Evolutionary conservation across 768 basidiomycete species (phyloP).

Genomic region (Leccinum obscurum): DNA sequence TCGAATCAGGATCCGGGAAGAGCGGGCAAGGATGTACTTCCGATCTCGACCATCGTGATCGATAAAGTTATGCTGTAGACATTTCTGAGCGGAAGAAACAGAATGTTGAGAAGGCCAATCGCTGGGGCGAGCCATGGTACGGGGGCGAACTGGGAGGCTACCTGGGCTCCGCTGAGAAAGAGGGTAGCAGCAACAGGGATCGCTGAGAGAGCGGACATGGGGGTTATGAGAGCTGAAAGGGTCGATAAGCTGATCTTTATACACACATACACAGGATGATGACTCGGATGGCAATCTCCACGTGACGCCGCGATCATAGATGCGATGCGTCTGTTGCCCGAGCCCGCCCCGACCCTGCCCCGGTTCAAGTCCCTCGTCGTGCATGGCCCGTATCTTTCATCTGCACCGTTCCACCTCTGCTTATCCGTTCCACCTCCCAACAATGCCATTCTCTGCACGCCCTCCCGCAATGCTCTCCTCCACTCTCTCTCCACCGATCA

Average conservation of each 20-base stretch:
- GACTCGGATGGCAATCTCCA: conserved; percentile 7
- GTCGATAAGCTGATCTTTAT: conserved; percentile 7
- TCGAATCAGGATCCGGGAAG: too few species aligned
- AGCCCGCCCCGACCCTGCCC: conserved; percentile 49
- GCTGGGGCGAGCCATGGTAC: conserved; percentile 48
- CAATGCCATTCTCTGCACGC: conserved; percentile 50
- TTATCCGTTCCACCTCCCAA: conserved; percentile 44
- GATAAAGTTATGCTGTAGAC: too few species aligned
- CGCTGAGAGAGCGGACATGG: conserved; percentile 18
- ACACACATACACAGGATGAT: conserved; percentile 23
- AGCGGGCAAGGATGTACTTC: too few species aligned
- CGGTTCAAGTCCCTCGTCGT: conserved; percentile 57
- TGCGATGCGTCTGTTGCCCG: conserved; percentile 41
- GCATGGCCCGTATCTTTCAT: conserved; percentile 60
- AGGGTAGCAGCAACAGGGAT: conserved; percentile 12
- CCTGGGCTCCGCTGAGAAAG: conserved; percentile 36
- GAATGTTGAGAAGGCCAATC: conserved; percentile 40
- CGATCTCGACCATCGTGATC: too few species aligned
- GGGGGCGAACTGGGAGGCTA: conserved; percentile 47
- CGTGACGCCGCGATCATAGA: conserved; percentile 18
- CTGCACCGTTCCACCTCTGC: conserved; percentile 69
- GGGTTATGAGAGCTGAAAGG: not conserved
- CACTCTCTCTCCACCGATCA: conserved; percentile 51
- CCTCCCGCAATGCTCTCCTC: conserved; percentile 48
- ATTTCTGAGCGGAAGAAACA: too few species aligned